phyloP scores from a whole-genome alignment of 768 basidiomycete genomes.

The Infundibulicybe gibba region DNA sequence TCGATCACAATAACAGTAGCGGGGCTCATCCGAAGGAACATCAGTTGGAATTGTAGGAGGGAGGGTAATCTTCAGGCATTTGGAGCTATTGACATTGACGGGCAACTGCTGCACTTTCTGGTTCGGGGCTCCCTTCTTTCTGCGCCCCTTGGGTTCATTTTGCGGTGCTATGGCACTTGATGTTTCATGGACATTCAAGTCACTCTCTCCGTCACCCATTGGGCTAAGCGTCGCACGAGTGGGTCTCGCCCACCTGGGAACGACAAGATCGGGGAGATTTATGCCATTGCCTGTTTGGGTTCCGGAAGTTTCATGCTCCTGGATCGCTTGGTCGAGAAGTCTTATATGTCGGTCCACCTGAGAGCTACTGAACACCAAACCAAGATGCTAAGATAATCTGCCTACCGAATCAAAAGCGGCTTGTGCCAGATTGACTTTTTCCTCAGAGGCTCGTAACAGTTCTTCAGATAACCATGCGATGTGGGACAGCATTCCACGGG shows the following conservation, averaged over 20 bases:
- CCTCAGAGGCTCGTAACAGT: slow-evolving; percentile 60
- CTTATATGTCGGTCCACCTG: slow-evolving; percentile 81
- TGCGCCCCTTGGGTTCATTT: slow-evolving; percentile 12
- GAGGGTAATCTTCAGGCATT: slow-evolving; percentile 31
- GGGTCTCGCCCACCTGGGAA: slow-evolving; percentile 50
- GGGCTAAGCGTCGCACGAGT: slow-evolving; percentile 40
- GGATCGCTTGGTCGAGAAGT: slow-evolving; percentile 66
- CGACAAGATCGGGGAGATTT: slow-evolving; percentile 58
- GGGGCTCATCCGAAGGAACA: slow-evolving; percentile 37
- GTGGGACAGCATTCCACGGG: slow-evolving; percentile 49
- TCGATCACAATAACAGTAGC: slow-evolving; percentile 82
- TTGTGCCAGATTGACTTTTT: slow-evolving; percentile 76
- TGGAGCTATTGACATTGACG: slow-evolving; percentile 9
- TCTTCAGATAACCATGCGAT: slow-evolving; percentile 62
- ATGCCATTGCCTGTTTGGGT: slow-evolving; percentile 32
- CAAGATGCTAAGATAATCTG: slow-evolving; percentile 1
- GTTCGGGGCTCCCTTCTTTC: slow-evolving; percentile 15
- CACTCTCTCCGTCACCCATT: slow-evolving; percentile 27
- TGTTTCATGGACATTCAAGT: slow-evolving; percentile 6
- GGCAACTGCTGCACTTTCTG: slow-evolving; percentile 8
- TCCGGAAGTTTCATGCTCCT: slow-evolving; percentile 40
- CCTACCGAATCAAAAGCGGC: slow-evolving; percentile 69
- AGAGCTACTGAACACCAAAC: slow-evolving; percentile 4
- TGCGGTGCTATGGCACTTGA: slow-evolving; percentile 5
- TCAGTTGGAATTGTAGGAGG: slow-evolving; percentile 22